These are phyloP conservation scores for Immersiella caudata DNA, from an alignment of 495 filamentous ascomycete species.

Conservation along the genomic window DNA sequence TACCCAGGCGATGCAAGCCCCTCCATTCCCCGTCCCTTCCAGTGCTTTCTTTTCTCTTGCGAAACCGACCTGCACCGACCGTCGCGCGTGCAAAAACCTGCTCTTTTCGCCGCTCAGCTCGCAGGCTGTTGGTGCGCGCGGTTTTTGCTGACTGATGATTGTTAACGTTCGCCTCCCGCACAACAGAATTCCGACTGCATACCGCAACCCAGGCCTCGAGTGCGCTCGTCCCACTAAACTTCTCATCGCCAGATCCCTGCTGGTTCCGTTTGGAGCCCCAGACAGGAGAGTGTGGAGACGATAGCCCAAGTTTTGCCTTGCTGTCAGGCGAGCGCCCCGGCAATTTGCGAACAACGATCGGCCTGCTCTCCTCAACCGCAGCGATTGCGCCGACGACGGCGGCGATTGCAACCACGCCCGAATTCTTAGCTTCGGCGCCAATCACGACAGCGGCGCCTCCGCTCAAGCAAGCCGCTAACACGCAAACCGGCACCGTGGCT, in stretches of 20 bases:
- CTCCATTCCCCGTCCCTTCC: slow-evolving; percentile 2
- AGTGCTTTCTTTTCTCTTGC: neutral
- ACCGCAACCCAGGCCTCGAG: slow-evolving; percentile 29
- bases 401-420: slow-evolving; percentile 1
- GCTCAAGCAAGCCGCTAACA: slow-evolving; percentile 5
- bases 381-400: neutral
- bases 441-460: slow-evolving; percentile 9
- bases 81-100: neutral
- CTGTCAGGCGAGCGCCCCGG: neutral
- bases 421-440: neutral
- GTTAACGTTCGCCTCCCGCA: slow-evolving; percentile 2
- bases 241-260: slow-evolving; percentile 32
- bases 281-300: slow-evolving; percentile 27
- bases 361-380: slow-evolving; percentile 6
- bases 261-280: slow-evolving; percentile 33
- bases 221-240: slow-evolving; percentile 28
- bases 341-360: slow-evolving; percentile 19
- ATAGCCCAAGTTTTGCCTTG: slow-evolving; percentile 14
- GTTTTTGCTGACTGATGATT: slow-evolving; percentile 28
- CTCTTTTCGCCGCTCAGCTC: slow-evolving; percentile 1
- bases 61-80: neutral
- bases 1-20: slow-evolving; percentile 8
- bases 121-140: neutral
- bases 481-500: neutral
- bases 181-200: slow-evolving; percentile 28